Conservation (phyloP, 768 basidiomycete species). For the Tulasnella sp. region DNA sequence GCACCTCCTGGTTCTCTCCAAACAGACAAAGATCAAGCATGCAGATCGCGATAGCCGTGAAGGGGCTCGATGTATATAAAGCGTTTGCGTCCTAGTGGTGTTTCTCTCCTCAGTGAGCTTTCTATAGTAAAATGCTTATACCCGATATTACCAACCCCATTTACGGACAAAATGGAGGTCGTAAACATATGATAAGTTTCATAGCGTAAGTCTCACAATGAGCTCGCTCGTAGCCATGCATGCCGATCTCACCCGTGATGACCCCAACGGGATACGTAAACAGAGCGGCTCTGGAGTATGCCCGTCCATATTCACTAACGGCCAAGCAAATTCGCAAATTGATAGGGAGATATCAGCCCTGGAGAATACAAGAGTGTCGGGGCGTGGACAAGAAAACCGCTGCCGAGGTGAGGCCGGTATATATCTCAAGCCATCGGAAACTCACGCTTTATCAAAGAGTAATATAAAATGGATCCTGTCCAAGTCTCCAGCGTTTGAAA, state of each 20-base stretch:
- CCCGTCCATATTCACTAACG: neutral
- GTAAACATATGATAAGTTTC: neutral
- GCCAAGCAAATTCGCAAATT: neutral
- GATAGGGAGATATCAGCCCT: neutral
- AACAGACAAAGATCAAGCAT: too few species aligned
- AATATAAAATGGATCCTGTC: neutral
- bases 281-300: neutral
- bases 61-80: too few species aligned
- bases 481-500: neutral
- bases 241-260: too few species aligned
- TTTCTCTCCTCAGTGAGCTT: too few species aligned
- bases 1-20: too few species aligned
- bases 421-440: neutral
- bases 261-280: neutral
- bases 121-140: neutral
- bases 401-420: neutral
- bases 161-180: neutral
- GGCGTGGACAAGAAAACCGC: neutral
- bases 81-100: too few species aligned
- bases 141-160: neutral
- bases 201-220: neutral
- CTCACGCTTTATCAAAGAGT: neutral
- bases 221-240: neutral
- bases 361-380: neutral
- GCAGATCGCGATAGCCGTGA: too few species aligned